Evolutionary conservation across 306 rosid genomes (phyloP).

Genomic region (Ormosia semicastrata): DNA sequence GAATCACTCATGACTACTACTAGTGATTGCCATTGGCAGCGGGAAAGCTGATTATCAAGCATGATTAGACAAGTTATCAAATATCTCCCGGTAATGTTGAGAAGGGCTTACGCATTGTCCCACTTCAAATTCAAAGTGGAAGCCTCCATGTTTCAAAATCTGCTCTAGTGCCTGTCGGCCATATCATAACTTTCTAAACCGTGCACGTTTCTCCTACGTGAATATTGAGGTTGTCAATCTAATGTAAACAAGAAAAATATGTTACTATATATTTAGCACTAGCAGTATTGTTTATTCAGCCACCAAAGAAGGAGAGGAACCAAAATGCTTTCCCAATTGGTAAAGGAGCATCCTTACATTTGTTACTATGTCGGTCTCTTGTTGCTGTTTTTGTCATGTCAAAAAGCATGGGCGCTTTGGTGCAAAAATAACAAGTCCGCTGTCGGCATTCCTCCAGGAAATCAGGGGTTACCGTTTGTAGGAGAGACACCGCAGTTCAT

Average conservation of each 20-base stretch:
- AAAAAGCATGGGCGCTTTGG: conserved; percentile 5
- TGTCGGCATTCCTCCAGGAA: conserved; percentile 58
- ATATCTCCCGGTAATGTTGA: not conserved
- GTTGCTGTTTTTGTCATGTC: conserved; percentile 19
- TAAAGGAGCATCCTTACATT: conserved; percentile 10
- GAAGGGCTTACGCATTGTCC: conserved; percentile 22
- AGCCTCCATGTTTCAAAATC: conserved; percentile 18
- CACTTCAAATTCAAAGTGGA: conserved; percentile 36
- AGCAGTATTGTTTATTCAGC: not conserved
- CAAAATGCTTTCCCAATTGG: conserved; percentile 45
- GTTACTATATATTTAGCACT: not conserved
- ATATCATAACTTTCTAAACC: conserved; percentile 16
- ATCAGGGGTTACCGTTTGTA: conserved; percentile 56
- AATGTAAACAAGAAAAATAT: not conserved
- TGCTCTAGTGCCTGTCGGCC: conserved; percentile 51
- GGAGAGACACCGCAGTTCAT: conserved; percentile 91
- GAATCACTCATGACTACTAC: conserved; percentile 4
- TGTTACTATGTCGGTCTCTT: conserved; percentile 18
- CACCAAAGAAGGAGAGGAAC: not conserved
- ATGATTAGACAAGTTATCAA: conserved; percentile 18
- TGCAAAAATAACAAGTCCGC: conserved; percentile 18
- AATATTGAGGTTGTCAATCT: not conserved
- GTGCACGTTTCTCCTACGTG: not conserved
- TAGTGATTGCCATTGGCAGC: not conserved
- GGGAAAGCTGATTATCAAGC: not conserved